A percentile compares a stretch with the other conserved stretches of the same genome.
Evolutionary conservation across 306 rosid species (phyloP).

Genomic region (Ceratonia siliqua): DNA sequence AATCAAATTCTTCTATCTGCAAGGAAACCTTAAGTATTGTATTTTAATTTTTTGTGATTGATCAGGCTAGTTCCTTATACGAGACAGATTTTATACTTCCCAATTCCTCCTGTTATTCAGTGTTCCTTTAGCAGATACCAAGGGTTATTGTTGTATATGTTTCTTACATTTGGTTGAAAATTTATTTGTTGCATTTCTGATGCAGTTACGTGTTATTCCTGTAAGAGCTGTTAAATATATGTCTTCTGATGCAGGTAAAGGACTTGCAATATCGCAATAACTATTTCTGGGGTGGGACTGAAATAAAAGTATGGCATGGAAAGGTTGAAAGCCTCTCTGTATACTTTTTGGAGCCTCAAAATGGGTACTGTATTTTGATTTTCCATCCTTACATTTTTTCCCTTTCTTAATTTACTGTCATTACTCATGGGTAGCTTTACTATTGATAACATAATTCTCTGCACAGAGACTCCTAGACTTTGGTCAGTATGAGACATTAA

Average conservation of each 20-base stretch:
- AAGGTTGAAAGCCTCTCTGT: constrained; percentile 92
- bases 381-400: constrained; percentile 11
- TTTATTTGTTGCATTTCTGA: constrained; percentile 7
- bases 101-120: background rate
- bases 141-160: constrained; percentile 8
- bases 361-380: constrained; percentile 60
- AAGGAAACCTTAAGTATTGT: background rate
- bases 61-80: background rate
- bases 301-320: constrained; percentile 91
- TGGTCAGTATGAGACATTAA: background rate
- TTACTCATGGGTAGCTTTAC: background rate
- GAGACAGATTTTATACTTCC: background rate
- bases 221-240: constrained; percentile 17
- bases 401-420: background rate
- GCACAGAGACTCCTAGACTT: background rate
- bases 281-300: constrained; percentile 85
- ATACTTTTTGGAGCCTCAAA: constrained; percentile 95
- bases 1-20: background rate
- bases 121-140: constrained; percentile 16
- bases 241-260: constrained; percentile 68
- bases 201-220: constrained; percentile 21
- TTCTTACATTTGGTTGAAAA: constrained; percentile 28
- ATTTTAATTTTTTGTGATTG: background rate
- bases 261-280: constrained; percentile 54
- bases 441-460: background rate